Conservation (phyloP, 352 stramenopile species). For the Globisporangium okanoganense region DNA sequence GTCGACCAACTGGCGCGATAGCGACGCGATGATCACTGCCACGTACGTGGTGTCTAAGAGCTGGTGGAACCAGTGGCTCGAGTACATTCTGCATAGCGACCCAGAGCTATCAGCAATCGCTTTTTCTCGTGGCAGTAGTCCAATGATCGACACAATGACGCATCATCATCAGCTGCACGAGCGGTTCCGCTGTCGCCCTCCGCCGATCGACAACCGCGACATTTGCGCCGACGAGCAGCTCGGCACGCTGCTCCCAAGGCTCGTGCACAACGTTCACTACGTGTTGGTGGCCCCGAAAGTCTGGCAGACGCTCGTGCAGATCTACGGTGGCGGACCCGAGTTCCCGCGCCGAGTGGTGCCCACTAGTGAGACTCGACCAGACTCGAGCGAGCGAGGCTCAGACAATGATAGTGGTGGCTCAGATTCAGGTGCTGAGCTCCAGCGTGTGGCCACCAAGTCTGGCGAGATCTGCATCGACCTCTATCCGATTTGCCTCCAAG, state of each 20-base stretch:
- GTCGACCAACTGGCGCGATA: slow-evolving; percentile 32
- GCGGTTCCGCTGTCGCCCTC: slow-evolving; percentile 29
- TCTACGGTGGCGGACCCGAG: slow-evolving; percentile 54
- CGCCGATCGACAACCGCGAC: slow-evolving; percentile 36
- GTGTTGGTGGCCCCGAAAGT: slow-evolving; percentile 37
- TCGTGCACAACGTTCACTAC: slow-evolving; percentile 37
- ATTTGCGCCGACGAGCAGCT: slow-evolving; percentile 36
- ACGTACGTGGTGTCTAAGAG: slow-evolving; percentile 42
- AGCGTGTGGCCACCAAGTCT: neutral
- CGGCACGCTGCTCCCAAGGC: slow-evolving; percentile 30
- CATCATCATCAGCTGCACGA: slow-evolving; percentile 12
- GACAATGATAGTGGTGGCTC: neutral
- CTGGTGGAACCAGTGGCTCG: slow-evolving; percentile 64
- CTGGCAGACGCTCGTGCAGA: slow-evolving; percentile 47
- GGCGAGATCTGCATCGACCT: slow-evolving; percentile 29
- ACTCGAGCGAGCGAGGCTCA: neutral
- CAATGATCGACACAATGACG: neutral
- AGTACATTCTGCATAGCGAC: slow-evolving; percentile 23
- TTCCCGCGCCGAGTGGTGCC: slow-evolving; percentile 44
- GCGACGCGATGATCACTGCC: slow-evolving; percentile 20
- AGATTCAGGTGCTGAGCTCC: neutral
- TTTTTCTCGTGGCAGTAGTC: neutral
- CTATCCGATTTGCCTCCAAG: slow-evolving; percentile 49
- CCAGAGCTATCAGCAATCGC: neutral
- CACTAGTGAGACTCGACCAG: neutral